Evolutionary conservation across 1,284 basidiomycete genomes (phyloP).

Genomic region (Lentinula novae-zelandiae): DNA sequence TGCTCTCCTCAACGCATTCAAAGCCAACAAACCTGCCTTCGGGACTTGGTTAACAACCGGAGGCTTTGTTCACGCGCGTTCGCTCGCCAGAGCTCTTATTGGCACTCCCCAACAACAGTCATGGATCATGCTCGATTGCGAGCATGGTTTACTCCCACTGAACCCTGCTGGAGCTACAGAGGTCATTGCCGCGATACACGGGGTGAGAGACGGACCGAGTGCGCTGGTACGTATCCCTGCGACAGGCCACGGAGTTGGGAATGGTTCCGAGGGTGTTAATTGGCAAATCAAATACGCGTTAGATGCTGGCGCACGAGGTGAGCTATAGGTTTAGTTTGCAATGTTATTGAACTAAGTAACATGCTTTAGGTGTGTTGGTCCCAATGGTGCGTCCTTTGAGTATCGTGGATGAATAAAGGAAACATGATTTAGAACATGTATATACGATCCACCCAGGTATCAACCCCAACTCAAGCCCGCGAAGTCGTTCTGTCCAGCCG

Average conservation of each 20-base stretch:
- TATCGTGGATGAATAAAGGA: background rate
- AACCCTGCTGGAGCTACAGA: slow-evolving; percentile 50
- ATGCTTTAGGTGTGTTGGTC: slow-evolving; percentile 31
- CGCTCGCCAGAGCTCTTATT: slow-evolving; percentile 42
- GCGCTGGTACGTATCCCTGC: slow-evolving; percentile 59
- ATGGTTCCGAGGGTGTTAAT: slow-evolving; percentile 26
- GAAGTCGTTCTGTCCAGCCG: slow-evolving; percentile 52
- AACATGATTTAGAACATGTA: no score
- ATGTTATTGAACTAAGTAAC: background rate
- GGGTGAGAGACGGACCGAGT: slow-evolving; percentile 40
- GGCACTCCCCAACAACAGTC: slow-evolving; percentile 44
- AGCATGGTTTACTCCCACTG: slow-evolving; percentile 56
- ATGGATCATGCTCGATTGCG: slow-evolving; percentile 63
- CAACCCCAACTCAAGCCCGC: slow-evolving; percentile 51
- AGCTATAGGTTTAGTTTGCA: slow-evolving; percentile 21
- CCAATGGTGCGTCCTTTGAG: slow-evolving; percentile 47
- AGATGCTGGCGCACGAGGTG: slow-evolving; percentile 58
- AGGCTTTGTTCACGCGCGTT: slow-evolving; percentile 50
- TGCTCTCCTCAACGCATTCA: slow-evolving; percentile 45
- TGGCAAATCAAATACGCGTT: slow-evolving; percentile 71
- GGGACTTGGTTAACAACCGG: slow-evolving; percentile 69
- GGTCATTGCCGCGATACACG: slow-evolving; percentile 47
- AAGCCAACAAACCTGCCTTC: slow-evolving; percentile 53
- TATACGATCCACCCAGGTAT: slow-evolving; percentile 35
- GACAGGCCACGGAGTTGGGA: slow-evolving; percentile 47